Percentiles rank a stretch among this genome's conserved stretches.
These are phyloP conservation scores for Oemleria cerasiformis DNA, from an alignment of 306 rosid genomes.

Conservation along the genomic window DNA sequence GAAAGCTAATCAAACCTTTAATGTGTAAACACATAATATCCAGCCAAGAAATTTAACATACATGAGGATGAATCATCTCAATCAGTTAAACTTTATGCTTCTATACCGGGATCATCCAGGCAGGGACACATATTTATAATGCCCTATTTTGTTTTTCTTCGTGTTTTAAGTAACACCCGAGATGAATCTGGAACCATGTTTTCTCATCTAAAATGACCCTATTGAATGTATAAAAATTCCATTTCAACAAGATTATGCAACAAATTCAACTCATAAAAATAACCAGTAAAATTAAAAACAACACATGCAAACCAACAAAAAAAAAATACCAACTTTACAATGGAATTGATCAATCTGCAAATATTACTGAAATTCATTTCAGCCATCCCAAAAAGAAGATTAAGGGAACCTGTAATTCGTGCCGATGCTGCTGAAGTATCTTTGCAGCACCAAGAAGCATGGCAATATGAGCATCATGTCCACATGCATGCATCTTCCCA, in stretches of 20 bases:
- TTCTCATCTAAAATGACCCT: background rate
- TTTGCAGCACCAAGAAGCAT: constrained; percentile 96
- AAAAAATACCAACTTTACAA: too few species aligned
- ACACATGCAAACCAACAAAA: background rate
- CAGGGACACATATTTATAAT: background rate
- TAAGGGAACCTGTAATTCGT: constrained; percentile 40
- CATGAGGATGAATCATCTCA: background rate
- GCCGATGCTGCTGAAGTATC: constrained; percentile 57
- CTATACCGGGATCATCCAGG: background rate
- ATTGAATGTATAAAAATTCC: background rate
- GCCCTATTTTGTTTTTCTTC: background rate
- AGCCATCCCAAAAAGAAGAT: background rate
- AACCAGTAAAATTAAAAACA: background rate
- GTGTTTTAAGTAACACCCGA: background rate
- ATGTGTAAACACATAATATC: too few species aligned
- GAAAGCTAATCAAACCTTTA: too few species aligned
- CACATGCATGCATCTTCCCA: constrained; percentile 96
- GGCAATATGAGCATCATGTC: constrained; percentile 91
- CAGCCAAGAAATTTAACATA: background rate
- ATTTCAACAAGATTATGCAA: background rate
- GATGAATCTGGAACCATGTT: background rate
- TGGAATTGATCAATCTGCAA: background rate
- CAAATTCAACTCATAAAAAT: background rate
- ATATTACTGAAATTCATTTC: background rate
- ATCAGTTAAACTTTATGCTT: background rate